Conservation (phyloP, 768 basidiomycete genomes). For the Lactarius hatsudake region DNA sequence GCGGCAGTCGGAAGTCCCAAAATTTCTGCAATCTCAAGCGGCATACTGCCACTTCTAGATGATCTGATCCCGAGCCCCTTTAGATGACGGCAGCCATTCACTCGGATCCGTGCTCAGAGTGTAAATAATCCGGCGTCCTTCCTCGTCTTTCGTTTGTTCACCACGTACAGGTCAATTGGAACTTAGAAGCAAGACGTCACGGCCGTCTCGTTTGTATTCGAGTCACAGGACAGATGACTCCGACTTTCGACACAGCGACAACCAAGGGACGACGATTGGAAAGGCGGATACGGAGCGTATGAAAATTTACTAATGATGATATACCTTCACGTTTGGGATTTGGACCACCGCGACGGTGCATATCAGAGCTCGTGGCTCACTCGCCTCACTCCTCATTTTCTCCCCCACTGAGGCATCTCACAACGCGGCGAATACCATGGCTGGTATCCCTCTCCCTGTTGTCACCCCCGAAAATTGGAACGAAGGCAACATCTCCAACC, state of each 20-base stretch:
- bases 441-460: neutral
- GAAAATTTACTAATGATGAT: too few species aligned
- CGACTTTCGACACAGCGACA: too few species aligned
- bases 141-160: neutral
- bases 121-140: neutral
- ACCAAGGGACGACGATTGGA: too few species aligned
- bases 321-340: neutral
- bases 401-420: neutral
- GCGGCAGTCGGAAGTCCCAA: neutral
- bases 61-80: neutral
- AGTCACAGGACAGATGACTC: too few species aligned
- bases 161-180: neutral
- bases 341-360: neutral
- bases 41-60: neutral
- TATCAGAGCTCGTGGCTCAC: neutral
- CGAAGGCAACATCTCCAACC: slow-evolving; percentile 12
- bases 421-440: neutral
- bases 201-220: too few species aligned
- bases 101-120: neutral
- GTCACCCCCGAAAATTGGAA: slow-evolving; percentile 3
- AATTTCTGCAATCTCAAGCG: neutral
- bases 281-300: neutral
- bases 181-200: too few species aligned
- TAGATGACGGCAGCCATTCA: neutral
- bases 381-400: neutral